phyloP scores from a whole-genome alignment of 805 yeast species.

The Zygotorulaspora sp. region DNA sequence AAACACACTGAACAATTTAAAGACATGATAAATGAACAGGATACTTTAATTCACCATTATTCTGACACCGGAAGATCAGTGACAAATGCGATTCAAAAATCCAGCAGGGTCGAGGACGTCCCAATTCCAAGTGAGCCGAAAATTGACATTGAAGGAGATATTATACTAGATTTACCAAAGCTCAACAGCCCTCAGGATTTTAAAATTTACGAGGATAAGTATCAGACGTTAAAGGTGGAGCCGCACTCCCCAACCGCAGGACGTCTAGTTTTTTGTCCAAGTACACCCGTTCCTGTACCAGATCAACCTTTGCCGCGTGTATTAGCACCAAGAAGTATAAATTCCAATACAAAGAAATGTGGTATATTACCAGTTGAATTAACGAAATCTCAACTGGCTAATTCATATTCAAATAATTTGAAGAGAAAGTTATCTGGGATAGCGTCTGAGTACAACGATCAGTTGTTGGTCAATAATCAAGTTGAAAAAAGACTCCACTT shows the following conservation, averaged over 20 bases:
- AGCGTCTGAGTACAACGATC: constrained; percentile 5
- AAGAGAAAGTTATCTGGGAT: constrained; percentile 25
- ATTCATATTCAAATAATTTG: constrained; percentile 15
- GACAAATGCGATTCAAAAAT: constrained; percentile 1
- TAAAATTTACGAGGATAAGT: constrained; percentile 12
- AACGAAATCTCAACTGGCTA: constrained; percentile 2
- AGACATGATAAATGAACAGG: constrained; percentile 19
- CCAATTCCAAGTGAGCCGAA: constrained; percentile 1
- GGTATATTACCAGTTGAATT: constrained; percentile 12
- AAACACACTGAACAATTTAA: constrained; percentile 10
- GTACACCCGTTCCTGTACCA: constrained; percentile 30
- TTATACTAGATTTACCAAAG: constrained; percentile 13
- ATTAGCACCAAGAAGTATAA: constrained; percentile 26
- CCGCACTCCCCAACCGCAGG: constrained; percentile 1
- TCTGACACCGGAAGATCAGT: constrained; percentile 4
- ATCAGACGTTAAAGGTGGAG: neutral
- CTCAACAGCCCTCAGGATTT: constrained; percentile 15
- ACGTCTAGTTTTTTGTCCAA: constrained; percentile 15
- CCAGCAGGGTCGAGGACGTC: neutral
- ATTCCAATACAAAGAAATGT: constrained; percentile 20
- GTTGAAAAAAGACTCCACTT: neutral
- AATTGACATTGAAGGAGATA: constrained; percentile 2
- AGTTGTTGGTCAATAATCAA: constrained; percentile 1
- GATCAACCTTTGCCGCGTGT: constrained; percentile 29
- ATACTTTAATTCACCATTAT: constrained; percentile 9